Evolutionary conservation across 225 moss, liverwort and hornwort species (phyloP).

Genomic region (Physcomitrium patens): DNA sequence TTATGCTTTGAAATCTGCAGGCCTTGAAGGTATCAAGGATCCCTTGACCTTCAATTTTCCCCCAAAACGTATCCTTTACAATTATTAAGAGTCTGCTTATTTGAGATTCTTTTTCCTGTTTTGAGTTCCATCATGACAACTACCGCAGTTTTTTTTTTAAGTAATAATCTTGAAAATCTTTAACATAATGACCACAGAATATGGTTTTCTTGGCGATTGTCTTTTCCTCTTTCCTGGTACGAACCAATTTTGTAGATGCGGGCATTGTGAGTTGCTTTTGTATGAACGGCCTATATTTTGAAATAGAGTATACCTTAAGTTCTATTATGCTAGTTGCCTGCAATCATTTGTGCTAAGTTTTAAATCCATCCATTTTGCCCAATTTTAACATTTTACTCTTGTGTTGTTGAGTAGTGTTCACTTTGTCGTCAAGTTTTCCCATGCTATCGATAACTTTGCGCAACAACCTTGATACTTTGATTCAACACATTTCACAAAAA

Average conservation of each 20-base stretch:
- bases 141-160: background rate
- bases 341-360: background rate
- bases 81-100: background rate
- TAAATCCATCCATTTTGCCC: background rate
- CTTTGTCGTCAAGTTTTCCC: constrained; percentile 91
- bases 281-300: background rate
- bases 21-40: constrained; percentile 68
- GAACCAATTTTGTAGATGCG: background rate
- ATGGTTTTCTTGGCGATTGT: constrained; percentile 80
- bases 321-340: too few relatives aligned
- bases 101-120: background rate
- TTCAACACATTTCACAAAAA: constrained; percentile 68
- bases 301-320: too few relatives aligned
- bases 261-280: background rate
- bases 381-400: constrained; percentile 16
- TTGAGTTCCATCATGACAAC: constrained; percentile 12
- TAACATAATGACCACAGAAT: constrained; percentile 50
- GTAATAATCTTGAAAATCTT: constrained; percentile 23
- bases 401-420: constrained; percentile 69
- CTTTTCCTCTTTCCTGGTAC: constrained; percentile 91
- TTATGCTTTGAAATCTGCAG: constrained; percentile 43
- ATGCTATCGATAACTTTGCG: constrained; percentile 93
- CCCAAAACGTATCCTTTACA: constrained; percentile 69
- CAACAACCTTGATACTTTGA: constrained; percentile 89
- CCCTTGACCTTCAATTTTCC: constrained; percentile 97